Percentiles rank a stretch among this genome's conserved stretches.
Evolutionary conservation across 192 early-diverging fungal species (phyloP).

Genomic region (Rhizoclosmatium globosum): DNA sequence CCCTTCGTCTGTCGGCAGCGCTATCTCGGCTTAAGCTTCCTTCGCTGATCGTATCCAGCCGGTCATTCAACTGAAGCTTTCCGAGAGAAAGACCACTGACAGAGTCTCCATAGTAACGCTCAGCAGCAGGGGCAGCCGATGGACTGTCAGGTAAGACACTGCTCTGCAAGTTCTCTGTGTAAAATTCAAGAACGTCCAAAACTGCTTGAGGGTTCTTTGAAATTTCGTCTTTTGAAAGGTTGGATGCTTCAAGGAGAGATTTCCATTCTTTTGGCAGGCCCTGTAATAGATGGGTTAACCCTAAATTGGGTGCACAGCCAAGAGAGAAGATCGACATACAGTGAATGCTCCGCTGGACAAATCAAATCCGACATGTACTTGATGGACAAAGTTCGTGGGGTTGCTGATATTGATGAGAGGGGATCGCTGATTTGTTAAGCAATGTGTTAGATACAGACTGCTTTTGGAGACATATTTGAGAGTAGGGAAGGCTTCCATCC

Average conservation of each 20-base stretch:
- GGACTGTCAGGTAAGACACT: constrained; percentile 16
- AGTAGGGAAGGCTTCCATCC: too few relatives aligned
- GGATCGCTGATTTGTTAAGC: constrained; percentile 59
- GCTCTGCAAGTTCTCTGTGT: constrained; percentile 76
- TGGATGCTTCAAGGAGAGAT: constrained; percentile 88
- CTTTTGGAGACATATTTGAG: too few relatives aligned
- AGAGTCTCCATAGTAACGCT: neutral
- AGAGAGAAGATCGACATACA: constrained; percentile 13
- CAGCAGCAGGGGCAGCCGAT: constrained; percentile 4
- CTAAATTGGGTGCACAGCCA: neutral
- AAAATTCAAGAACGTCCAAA: constrained; percentile 96
- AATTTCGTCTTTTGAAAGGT: constrained; percentile 97
- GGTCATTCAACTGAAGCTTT: constrained; percentile 1
- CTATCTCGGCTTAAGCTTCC: neutral
- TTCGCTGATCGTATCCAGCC: neutral
- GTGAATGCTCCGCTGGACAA: constrained; percentile 57
- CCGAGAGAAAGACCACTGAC: neutral
- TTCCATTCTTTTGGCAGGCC: constrained; percentile 97
- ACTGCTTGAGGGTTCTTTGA: constrained; percentile 98
- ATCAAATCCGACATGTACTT: constrained; percentile 76
- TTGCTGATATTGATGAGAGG: constrained; percentile 78
- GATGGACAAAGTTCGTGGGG: constrained; percentile 87
- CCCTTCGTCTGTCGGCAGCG: constrained; percentile 58
- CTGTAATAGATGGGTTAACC: constrained; percentile 39
- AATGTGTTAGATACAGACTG: neutral